Conservation (phyloP, 768 basidiomycete species). For the Polyporus arcularius region DNA sequence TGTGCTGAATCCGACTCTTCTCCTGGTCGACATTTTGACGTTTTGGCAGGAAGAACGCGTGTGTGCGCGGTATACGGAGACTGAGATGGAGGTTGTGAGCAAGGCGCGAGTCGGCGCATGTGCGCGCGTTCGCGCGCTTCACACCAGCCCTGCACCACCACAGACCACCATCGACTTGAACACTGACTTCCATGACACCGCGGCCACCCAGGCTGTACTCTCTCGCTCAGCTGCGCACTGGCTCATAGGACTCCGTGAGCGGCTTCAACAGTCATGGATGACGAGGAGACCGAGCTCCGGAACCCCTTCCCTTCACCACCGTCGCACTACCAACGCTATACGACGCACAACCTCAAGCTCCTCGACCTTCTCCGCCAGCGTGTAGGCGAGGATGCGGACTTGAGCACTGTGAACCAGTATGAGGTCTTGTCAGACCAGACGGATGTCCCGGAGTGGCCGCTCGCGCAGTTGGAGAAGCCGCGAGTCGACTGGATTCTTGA, state of each 20-base stretch:
- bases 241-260: background rate
- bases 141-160: too few species aligned
- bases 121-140: background rate
- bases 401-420: constrained; percentile 52
- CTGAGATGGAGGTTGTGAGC: background rate
- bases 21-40: constrained; percentile 62
- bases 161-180: background rate
- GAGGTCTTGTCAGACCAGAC: constrained; percentile 67
- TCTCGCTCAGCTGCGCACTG: background rate
- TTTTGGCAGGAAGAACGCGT: background rate
- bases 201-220: background rate
- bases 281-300: constrained; percentile 74
- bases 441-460: constrained; percentile 77
- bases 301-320: constrained; percentile 92
- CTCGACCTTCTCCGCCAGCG: constrained; percentile 64
- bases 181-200: background rate
- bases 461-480: constrained; percentile 79
- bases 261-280: constrained; percentile 45
- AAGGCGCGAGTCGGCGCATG: background rate
- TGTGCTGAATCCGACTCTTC: constrained; percentile 75
- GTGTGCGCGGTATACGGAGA: background rate
- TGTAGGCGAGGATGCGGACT: constrained; percentile 33
- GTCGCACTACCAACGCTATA: constrained; percentile 79
- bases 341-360: constrained; percentile 69
- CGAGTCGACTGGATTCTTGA: constrained; percentile 90